Evolutionary conservation across 306 rosid species (phyloP).

Genomic region (Quercus dentata): DNA sequence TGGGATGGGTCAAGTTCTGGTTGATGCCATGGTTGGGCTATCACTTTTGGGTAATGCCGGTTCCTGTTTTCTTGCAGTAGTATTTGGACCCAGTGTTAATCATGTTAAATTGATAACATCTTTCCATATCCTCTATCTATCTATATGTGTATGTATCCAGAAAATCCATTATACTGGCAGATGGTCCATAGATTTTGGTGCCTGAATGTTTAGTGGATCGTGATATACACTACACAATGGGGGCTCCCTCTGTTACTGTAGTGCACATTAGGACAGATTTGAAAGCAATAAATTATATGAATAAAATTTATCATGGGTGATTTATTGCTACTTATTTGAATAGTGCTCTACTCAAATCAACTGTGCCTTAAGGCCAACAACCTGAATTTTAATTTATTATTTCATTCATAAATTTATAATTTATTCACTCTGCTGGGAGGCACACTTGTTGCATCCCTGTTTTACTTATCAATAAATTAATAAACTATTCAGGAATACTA

Average conservation of each 20-base stretch:
- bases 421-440: neutral
- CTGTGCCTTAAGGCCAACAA: neutral
- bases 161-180: neutral
- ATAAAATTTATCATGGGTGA: neutral
- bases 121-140: neutral
- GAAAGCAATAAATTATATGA: neutral
- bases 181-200: neutral
- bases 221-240: neutral
- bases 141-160: neutral
- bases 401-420: neutral
- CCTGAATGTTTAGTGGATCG: neutral
- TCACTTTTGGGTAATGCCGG: slow-evolving; percentile 88
- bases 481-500: neutral
- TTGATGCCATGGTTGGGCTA: slow-evolving; percentile 99
- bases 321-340: neutral
- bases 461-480: too few species aligned
- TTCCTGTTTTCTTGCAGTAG: slow-evolving; percentile 18
- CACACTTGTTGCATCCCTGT: neutral
- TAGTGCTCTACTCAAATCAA: neutral
- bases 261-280: neutral
- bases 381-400: neutral
- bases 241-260: neutral
- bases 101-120: neutral
- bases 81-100: neutral
- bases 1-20: slow-evolving; percentile 99